phyloP scores from a whole-genome alignment of 1,139 yeast species.

The Candida glucosophila region DNA sequence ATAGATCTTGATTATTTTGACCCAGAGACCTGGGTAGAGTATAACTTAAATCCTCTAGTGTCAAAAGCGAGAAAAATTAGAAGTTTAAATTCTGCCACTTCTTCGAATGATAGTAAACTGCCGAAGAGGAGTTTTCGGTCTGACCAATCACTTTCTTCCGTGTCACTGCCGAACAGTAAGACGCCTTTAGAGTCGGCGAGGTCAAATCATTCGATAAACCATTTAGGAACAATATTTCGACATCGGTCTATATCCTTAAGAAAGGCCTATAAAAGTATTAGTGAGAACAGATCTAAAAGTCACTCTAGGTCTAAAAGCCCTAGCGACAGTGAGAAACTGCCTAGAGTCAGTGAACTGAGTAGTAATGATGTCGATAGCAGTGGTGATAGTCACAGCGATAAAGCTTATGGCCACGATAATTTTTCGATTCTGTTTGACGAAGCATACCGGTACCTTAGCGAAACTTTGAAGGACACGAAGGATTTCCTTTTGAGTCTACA shows the following conservation, averaged over 20 bases:
- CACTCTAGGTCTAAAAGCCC: neutral
- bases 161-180: neutral
- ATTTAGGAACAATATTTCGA: conserved; percentile 14
- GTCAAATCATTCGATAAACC: conserved; percentile 15
- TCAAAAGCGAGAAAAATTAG: conserved; percentile 27
- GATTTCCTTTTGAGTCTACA: conserved; percentile 50
- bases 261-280: conserved; percentile 3
- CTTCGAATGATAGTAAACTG: conserved; percentile 1
- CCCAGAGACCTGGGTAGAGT: conserved; percentile 71
- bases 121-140: too few species aligned
- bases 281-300: neutral
- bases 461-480: conserved; percentile 55
- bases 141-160: neutral
- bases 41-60: conserved; percentile 70
- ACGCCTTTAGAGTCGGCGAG: conserved; percentile 3
- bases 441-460: conserved; percentile 53
- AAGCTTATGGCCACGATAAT: too few species aligned
- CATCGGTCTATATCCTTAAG: conserved; percentile 13
- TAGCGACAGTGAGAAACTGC: neutral
- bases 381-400: neutral
- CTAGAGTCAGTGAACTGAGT: neutral
- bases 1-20: conserved; percentile 71
- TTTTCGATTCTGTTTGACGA: conserved; percentile 42
- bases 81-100: conserved; percentile 3
- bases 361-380: neutral